Percentiles rank a stretch among this genome's conserved stretches.
Conservation (phyloP, 2,329 filamentous ascomycete genomes). For the Botrytis byssoidea region DNA sequence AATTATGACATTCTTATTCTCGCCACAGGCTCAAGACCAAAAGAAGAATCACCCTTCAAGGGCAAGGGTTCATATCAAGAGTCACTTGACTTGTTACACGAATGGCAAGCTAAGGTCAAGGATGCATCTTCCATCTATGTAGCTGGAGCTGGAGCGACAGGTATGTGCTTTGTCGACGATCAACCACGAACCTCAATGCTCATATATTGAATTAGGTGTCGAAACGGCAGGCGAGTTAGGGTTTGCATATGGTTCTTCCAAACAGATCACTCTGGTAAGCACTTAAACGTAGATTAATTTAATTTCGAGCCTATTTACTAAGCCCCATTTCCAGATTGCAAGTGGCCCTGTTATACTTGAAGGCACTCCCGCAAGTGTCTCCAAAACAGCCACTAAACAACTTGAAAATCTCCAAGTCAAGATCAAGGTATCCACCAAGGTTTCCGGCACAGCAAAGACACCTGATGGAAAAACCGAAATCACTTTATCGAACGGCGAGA, state of each 20-base stretch:
- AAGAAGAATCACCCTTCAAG: slow-evolving; percentile 50
- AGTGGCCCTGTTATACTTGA: slow-evolving; percentile 38
- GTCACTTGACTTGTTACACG: slow-evolving; percentile 27
- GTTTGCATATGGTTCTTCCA: slow-evolving; percentile 34
- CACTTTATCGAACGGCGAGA: slow-evolving; percentile 48
- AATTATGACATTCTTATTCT: slow-evolving; percentile 53
- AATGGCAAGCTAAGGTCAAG: slow-evolving; percentile 28
- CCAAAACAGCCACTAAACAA: slow-evolving; percentile 42
- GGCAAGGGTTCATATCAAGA: slow-evolving; percentile 43
- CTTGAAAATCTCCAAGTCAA: slow-evolving; percentile 52
- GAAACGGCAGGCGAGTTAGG: slow-evolving; percentile 40
- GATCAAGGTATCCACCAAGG: slow-evolving; percentile 46
- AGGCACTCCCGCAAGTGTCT: slow-evolving; percentile 29
- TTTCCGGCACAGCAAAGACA: slow-evolving; percentile 40
- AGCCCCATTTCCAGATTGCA: slow-evolving; percentile 27
- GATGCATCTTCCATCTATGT: slow-evolving; percentile 35
- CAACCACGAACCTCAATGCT: neutral
- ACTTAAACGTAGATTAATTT: slow-evolving; percentile 33
- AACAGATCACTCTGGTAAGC: slow-evolving; percentile 35
- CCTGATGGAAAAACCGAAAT: slow-evolving; percentile 51
- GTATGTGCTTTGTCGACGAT: neutral
- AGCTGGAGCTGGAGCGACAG: slow-evolving; percentile 38
- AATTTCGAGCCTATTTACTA: neutral
- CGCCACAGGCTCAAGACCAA: slow-evolving; percentile 50
- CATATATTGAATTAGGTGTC: slow-evolving; percentile 24